A percentile compares a stretch with the other conserved stretches of the same genome.
Evolutionary conservation across 768 basidiomycete species (phyloP).

Genomic region (Tulasnella sp.): DNA sequence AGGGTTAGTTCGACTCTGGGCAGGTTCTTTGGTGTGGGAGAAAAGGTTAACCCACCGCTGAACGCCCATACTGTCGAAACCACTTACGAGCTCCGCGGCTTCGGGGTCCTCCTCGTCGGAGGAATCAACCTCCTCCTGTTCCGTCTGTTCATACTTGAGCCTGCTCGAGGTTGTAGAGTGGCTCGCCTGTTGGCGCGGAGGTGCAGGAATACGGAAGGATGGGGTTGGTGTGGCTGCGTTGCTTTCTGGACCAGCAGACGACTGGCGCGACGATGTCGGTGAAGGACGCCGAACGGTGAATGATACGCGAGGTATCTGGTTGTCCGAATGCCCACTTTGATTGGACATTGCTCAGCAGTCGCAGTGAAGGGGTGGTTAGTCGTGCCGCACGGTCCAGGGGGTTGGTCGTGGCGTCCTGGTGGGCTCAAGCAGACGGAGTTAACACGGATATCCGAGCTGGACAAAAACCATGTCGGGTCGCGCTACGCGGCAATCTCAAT

Average conservation of each 20-base stretch:
- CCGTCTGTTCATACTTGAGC: constrained; percentile 41
- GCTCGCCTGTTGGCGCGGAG: constrained; percentile 58
- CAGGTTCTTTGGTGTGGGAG: constrained; percentile 44
- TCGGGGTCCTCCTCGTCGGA: constrained; percentile 52
- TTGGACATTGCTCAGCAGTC: neutral
- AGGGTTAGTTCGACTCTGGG: constrained; percentile 60
- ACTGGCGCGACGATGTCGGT: constrained; percentile 59
- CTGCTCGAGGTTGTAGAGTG: constrained; percentile 48
- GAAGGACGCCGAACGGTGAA: constrained; percentile 85
- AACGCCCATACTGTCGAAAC: constrained; percentile 71
- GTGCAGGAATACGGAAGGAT: constrained; percentile 60
- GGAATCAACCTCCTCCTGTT: constrained; percentile 38
- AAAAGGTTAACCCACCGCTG: constrained; percentile 76
- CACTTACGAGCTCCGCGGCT: constrained; percentile 71
- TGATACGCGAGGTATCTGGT: constrained; percentile 51
- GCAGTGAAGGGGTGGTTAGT: too few species aligned
- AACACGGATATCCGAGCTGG: too few species aligned
- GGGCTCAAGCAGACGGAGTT: too few species aligned
- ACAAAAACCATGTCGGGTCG: too few species aligned
- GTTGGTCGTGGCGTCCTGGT: too few species aligned
- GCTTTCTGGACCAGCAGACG: constrained; percentile 67
- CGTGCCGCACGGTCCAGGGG: too few species aligned
- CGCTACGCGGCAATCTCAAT: too few species aligned
- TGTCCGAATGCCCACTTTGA: neutral
- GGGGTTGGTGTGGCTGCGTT: constrained; percentile 47